phyloP scores from a whole-genome alignment of 176 grass and related monocot species.

The Ampelocalamus luodianensis region DNA sequence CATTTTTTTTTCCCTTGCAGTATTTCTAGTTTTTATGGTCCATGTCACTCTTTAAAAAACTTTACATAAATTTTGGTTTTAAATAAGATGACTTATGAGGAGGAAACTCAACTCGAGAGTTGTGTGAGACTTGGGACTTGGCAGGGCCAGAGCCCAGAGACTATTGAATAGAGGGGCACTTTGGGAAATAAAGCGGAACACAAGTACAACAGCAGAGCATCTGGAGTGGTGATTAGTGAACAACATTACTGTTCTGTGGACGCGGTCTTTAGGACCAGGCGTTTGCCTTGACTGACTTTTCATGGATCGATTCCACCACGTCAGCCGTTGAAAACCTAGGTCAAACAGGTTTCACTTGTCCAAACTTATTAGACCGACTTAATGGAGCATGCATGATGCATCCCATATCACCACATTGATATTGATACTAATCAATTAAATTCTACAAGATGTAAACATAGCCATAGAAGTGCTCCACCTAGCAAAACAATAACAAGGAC shows the following conservation, averaged over 20 bases:
- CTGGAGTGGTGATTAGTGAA: background rate
- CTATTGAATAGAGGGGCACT: slow-evolving; percentile 3
- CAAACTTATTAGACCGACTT: background rate
- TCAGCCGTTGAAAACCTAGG: background rate
- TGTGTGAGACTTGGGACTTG: background rate
- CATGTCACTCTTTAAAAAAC: background rate
- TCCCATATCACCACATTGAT: background rate
- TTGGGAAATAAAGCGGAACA: background rate
- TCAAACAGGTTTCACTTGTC: background rate
- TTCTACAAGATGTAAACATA: too few relatives aligned
- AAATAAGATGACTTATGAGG: background rate
- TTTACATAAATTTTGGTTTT: background rate
- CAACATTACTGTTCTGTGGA: slow-evolving; percentile 22
- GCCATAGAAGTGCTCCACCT: too few relatives aligned
- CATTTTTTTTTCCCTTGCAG: background rate
- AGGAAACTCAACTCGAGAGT: too few relatives aligned
- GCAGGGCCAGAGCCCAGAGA: fast-evolving
- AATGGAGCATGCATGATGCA: background rate
- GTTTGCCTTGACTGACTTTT: background rate
- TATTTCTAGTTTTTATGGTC: background rate
- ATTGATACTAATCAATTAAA: background rate
- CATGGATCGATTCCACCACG: background rate
- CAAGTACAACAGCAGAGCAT: slow-evolving; percentile 28
- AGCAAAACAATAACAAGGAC: too few relatives aligned
- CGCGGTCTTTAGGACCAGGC: background rate